Conservation (phyloP, 768 basidiomycete genomes). For the Lactarius vividus region DNA sequence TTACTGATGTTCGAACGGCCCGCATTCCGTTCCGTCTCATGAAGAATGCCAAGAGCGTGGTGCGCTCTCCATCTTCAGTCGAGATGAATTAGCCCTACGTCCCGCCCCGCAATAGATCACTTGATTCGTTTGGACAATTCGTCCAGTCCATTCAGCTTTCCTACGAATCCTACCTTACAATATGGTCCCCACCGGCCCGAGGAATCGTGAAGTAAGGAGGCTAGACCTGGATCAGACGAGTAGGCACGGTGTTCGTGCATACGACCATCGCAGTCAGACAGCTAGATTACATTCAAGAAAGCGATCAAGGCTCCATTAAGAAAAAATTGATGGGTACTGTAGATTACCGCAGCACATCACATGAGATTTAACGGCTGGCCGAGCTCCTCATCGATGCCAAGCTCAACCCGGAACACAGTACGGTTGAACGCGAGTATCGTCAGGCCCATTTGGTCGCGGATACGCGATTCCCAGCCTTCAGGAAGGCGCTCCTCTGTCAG, state of each 20-base stretch:
- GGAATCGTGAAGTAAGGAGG: slow-evolving; percentile 18
- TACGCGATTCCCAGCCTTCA: slow-evolving; percentile 65
- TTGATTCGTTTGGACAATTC: slow-evolving; percentile 33
- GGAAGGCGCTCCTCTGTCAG: slow-evolving; percentile 68
- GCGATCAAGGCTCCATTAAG: neutral
- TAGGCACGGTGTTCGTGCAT: slow-evolving; percentile 7
- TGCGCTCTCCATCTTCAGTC: slow-evolving; percentile 44
- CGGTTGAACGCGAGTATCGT: slow-evolving; percentile 57
- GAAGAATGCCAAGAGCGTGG: slow-evolving; percentile 69
- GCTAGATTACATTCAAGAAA: neutral
- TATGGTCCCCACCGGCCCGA: slow-evolving; percentile 1
- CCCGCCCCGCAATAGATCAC: slow-evolving; percentile 9
- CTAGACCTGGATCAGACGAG: neutral
- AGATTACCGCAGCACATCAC: neutral
- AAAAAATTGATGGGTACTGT: neutral
- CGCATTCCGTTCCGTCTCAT: slow-evolving; percentile 53
- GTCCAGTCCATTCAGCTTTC: neutral
- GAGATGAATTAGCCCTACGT: no score
- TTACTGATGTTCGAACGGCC: no score
- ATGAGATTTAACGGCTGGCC: slow-evolving; percentile 10
- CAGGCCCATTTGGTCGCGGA: slow-evolving; percentile 52
- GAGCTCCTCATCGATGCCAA: slow-evolving; percentile 35
- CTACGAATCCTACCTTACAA: neutral
- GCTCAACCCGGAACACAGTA: slow-evolving; percentile 33
- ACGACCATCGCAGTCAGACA: neutral